Conservation (phyloP, 2,329 filamentous ascomycete species). For the Ceratocystis destructans region DNA sequence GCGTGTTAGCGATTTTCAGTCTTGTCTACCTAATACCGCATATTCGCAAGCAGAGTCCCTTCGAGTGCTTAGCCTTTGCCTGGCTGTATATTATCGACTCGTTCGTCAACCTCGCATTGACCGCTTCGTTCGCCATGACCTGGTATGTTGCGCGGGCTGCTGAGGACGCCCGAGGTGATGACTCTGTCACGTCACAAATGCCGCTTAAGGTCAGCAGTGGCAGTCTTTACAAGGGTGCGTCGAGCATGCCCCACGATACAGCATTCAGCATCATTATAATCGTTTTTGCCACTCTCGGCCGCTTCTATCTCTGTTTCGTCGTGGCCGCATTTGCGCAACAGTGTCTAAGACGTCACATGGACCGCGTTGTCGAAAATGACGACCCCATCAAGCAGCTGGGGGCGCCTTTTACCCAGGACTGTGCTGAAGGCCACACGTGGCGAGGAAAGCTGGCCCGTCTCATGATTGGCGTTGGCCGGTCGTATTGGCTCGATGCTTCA, state of each 20-base stretch:
- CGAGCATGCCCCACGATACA: constrained; percentile 40
- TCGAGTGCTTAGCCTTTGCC: constrained; percentile 67
- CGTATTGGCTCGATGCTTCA: constrained; percentile 68
- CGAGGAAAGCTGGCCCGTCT: constrained; percentile 62
- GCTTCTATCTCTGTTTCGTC: constrained; percentile 72
- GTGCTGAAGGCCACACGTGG: constrained; percentile 67
- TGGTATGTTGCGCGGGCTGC: constrained; percentile 65
- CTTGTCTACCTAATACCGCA: constrained; percentile 61
- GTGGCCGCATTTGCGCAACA: constrained; percentile 71
- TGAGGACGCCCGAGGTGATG: constrained; percentile 16
- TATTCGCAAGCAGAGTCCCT: constrained; percentile 62
- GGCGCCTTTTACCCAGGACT: constrained; percentile 54
- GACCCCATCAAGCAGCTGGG: constrained; percentile 17
- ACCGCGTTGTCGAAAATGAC: constrained; percentile 16
- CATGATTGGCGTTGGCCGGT: constrained; percentile 59
- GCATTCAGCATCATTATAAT: constrained; percentile 68
- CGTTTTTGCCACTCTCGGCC: constrained; percentile 55
- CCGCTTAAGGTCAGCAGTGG: constrained; percentile 14
- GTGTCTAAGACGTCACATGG: constrained; percentile 53
- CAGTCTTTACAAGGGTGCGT: constrained; percentile 11
- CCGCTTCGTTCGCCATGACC: constrained; percentile 62
- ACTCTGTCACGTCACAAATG: constrained; percentile 18
- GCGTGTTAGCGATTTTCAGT: constrained; percentile 53
- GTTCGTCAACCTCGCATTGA: constrained; percentile 68
- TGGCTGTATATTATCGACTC: constrained; percentile 80